Base-by-base conservation (phyloP, 768 basidiomycete genomes). In the Leccinum sublutescens region DNA sequence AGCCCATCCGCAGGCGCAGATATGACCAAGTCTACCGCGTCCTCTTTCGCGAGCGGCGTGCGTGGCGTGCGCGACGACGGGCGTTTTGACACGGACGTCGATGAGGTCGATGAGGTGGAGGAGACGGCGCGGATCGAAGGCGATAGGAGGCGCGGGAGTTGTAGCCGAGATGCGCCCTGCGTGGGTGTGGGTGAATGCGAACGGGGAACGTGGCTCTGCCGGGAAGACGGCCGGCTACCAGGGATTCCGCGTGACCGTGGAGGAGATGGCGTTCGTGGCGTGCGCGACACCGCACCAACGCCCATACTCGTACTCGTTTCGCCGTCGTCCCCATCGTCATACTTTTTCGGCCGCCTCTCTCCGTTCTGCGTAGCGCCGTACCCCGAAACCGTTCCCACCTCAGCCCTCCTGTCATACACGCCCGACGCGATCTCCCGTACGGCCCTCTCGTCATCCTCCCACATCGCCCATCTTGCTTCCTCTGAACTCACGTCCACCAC, bases 1-100 rank as follows among this genome's bases (percentile, higher is more conserved):
- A 66, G 33, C 15, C 49, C 45, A 8, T 72, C 65, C 14, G 38
- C 38, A 40, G 53, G 47, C 7, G 62, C 62, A 5, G 71, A 21
- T 0, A 95, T 85, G 5, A 98, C 82, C 17, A 99, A 78, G 67
- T 99, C 96, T 2, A 98, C 87, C 1, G 95, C 95, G 62, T 98
- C 90, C 2, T 84, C 80, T 14, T 63, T 19, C 2, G 58, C 57
- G 5, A 73, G 66, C 7, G 73, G 73, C 1, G 58, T 21, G 31
- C 38, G 71, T 4, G 38, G 0, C 38, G 17, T 40, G 8, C 38
- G 38, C 17, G 38, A 40, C 1, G 38, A 40, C 38, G 38, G 38
- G 17, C 38, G 38, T 40, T n/a, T 40, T 4, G 38, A 40, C 38
- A 17, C 38, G 17, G 38, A 40, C 38, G 38, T 40, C 38, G 38